phyloP scores from a whole-genome alignment of 352 stramenopile species.

The Globisporangium abappressorium region DNA sequence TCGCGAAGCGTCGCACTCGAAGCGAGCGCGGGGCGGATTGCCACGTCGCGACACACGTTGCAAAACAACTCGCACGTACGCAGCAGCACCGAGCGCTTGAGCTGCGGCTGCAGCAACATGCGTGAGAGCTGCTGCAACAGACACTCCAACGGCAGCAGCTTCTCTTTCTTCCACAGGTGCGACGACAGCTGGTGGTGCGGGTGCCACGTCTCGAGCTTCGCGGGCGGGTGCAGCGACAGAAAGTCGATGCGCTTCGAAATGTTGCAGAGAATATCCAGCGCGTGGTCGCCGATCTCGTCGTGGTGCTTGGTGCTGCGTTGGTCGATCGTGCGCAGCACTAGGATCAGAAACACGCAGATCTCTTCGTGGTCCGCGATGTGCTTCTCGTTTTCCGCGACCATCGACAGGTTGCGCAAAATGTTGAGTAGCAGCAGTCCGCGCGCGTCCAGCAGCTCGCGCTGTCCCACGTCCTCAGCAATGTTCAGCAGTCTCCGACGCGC shows the following conservation, averaged over 20 bases:
- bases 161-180: constrained; percentile 64
- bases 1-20: constrained; percentile 44
- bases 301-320: constrained; percentile 22
- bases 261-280: constrained; percentile 73
- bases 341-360: constrained; percentile 58
- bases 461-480: constrained; percentile 31
- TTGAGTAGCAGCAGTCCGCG: constrained; percentile 62
- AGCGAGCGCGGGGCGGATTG: constrained; percentile 39
- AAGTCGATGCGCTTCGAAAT: constrained; percentile 76
- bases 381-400: constrained; percentile 70
- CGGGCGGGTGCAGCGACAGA: constrained; percentile 48
- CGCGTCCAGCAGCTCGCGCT: constrained; percentile 57
- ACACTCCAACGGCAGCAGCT: constrained; percentile 57
- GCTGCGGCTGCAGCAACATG: constrained; percentile 33
- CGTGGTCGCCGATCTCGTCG: constrained; percentile 70
- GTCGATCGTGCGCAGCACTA: constrained; percentile 42
- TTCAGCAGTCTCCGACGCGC: constrained; percentile 44
- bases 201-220: constrained; percentile 55
- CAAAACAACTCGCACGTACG: constrained; percentile 60
- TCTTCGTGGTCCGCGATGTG: constrained; percentile 64
- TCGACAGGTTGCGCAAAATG: constrained; percentile 74
- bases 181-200: constrained; percentile 53
- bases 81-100: constrained; percentile 56
- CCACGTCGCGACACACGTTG: constrained; percentile 54
- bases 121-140: constrained; percentile 48